Evolutionary conservation across 768 basidiomycete genomes (phyloP), one percentile per base, ranked within the genome.

Genomic region (Mycena filopes): DNA sequence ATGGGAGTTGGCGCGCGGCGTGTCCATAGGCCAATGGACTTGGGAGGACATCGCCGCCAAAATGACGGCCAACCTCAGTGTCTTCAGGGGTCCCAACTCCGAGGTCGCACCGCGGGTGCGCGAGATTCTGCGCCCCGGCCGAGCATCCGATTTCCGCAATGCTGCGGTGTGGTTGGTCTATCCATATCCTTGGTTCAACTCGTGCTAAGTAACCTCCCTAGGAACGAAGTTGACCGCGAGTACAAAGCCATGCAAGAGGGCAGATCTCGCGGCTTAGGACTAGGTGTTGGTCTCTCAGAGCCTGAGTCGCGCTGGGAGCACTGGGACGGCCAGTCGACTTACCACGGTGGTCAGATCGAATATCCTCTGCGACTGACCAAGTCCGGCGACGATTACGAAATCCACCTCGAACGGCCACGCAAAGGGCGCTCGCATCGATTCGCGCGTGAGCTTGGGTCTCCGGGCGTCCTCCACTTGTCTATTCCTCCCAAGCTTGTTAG

Each of bases 321-420:
- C 0, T 90, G 84, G 82, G 61, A 81, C 25, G 83, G 80, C 8
- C 81, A 76, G 21, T 56, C 76, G 1, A 73, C 83, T 49, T 94
- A 91, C 90, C 87, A 89, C 55, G 91, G 91, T 0, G 92, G 92
- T 2, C 82, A 79, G 23, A 83, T 93, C 3, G 89, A 91, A 60
- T 90, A 89, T 65, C 69, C 84, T 8, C 84, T 80, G 4, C 77
- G 79, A 3, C 67, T 89, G 18, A 73, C 76, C 29, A 77, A 77
- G 42, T 68, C 72, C 25, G 29, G 28, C 0, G 51, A 67, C 0
- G 68, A 41, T 8, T 55, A 29, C 0, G 62, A 56, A 23, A 74
- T 93, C n/a, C 71, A 73, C 4, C 81, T 93, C 2, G 85, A 88
- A 40, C 82, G 80, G 18, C 82, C 89, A 63, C 85, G 87, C 64